Evolutionary conservation across 1,139 yeast species (phyloP), one percentile per base, ranked within the genome.

Genomic region (Pichia sp.): DNA sequence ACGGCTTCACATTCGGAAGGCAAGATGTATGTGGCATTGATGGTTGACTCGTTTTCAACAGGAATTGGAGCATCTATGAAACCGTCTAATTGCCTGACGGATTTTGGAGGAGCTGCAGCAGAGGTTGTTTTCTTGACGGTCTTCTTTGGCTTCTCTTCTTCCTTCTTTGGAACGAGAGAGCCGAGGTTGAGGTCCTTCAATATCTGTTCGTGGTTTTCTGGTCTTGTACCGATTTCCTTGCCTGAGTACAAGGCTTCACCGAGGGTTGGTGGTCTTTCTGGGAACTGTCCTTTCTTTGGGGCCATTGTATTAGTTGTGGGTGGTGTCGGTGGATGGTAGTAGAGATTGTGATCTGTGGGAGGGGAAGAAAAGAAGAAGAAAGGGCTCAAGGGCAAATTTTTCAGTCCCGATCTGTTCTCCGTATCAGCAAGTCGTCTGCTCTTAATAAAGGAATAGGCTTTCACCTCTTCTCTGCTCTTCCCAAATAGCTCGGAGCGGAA

Each of bases 1-100:
- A 84, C 77, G 8, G 85, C 86, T 46, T 79, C 77, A 2, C 83
- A 70, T 40, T 72, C 70, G 32, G 76, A 79, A 1, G 91, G 90
- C 3, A 67, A 69, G 48, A 85, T 68, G 4, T 64, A 59, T 0
- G 76, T 56, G 20, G 72, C 61, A 46, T 63, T 67, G 38, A 85
- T 74, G 1, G 75, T 75, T 10, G 87, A 70, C 18, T 79, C 74
- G 2, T 72, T 72, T 32, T 70, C 67, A 0, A 58, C 66, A 47
- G 79, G 76, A 48, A 85, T 65, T 11, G 89, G 88, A 14, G 42
- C 20, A 27, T 37, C 45, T 1, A 51, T 46, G 34, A 32, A 41
- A 4, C 39, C 48, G 17, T 47, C 43, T 4, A 47, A 35, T 32
- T 53, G 56, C 2, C 18, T 20, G 17, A 51, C 53, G 12, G 39